These are phyloP conservation scores for Leishmania tropica DNA, from an alignment of 208 protist species.

Conservation along the genomic window DNA sequence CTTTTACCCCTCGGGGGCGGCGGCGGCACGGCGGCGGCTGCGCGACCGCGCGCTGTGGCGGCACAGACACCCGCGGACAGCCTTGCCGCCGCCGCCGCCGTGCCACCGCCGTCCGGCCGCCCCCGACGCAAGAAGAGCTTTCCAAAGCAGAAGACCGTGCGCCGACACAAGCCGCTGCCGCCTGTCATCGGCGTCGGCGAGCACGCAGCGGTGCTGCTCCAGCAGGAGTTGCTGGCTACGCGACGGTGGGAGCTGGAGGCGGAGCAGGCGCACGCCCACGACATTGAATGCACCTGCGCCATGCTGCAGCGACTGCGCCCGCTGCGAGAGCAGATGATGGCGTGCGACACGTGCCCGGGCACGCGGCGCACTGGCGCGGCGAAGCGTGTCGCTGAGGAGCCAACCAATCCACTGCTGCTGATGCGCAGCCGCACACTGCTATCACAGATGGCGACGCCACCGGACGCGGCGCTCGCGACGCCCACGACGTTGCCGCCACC, in stretches of 20 bases:
- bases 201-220: conserved; percentile 34
- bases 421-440: not conserved
- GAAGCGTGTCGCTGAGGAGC: not conserved
- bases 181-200: conserved; percentile 57
- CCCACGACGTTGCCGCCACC: not conserved
- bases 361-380: not conserved
- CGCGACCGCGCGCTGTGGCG: not conserved
- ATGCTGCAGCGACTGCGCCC: conserved; percentile 42
- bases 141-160: not conserved
- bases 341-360: conserved; percentile 25
- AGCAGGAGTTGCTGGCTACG: conserved; percentile 35
- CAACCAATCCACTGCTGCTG: not conserved
- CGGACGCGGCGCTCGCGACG: not conserved
- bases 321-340: conserved; percentile 37
- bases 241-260: conserved; percentile 42
- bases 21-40: no score
- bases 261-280: conserved; percentile 37
- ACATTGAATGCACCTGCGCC: conserved; percentile 47
- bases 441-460: not conserved
- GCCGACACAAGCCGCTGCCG: conserved; percentile 35
- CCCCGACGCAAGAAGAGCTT: not conserved
- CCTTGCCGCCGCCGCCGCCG: not conserved
- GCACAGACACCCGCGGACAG: not conserved
- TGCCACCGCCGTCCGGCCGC: not conserved
- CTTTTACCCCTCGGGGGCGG: not conserved